phyloP scores from a whole-genome alignment of 768 basidiomycete genomes.

The Chlorophyllum brunneum region DNA sequence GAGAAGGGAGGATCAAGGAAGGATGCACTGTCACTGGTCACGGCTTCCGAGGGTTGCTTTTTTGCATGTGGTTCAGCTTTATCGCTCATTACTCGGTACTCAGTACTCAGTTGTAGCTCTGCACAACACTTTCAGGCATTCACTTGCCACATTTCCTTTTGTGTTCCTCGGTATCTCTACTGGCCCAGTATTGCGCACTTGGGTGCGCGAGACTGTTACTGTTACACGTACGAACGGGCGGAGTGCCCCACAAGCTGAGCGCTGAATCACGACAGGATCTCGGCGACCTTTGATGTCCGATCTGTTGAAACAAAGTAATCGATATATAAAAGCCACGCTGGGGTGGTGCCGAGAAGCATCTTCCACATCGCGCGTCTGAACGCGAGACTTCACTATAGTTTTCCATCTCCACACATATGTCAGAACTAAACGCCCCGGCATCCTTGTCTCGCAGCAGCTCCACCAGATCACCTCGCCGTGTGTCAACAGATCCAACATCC shows the following conservation, averaged over 20 bases:
- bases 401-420: no score
- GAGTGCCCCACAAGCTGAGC: neutral
- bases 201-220: no score
- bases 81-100: no score
- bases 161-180: no score
- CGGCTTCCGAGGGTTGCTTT: neutral
- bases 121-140: no score
- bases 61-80: no score
- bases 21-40: neutral
- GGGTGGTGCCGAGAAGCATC: neutral
- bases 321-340: constrained; percentile 1
- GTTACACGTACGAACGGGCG: neutral
- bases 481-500: constrained; percentile 28
- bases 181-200: no score
- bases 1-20: neutral
- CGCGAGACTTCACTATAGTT: neutral
- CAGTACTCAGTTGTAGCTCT: no score
- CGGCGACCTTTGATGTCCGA: constrained; percentile 9
- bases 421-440: neutral
- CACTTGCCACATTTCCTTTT: no score
- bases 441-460: no score
- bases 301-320: neutral
- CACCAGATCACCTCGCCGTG: constrained; percentile 28
- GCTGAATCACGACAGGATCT: neutral
- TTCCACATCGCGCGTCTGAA: neutral